Evolutionary conservation across 2,329 filamentous ascomycete genomes (phyloP), one percentile per base, ranked within the genome.

Genomic region (Juglanconis sp.): DNA sequence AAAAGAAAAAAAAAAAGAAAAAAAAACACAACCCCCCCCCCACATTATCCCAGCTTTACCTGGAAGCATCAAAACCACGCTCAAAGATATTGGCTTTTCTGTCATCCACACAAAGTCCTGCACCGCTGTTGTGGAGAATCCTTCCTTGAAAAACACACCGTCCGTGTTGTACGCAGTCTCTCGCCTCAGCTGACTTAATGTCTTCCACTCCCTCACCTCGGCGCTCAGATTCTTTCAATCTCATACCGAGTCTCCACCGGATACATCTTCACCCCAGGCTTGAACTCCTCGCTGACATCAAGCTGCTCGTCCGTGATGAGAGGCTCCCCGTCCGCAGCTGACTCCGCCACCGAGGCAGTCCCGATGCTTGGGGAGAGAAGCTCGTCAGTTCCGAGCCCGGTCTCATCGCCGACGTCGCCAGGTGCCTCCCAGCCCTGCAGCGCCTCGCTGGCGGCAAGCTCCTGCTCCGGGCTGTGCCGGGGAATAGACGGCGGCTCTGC

Each of bases 241-340:
- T 24, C 17, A 24, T 34, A 13, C 6, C 11, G n/a, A 52, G 49
- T 5, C 17, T 52, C 49, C 49, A 35, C 11, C 4, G 51, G 11
- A 15, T 47, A 35, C 1, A 32, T 44, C 31, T 15, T 30, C 24
- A 51, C 55, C 13, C 55, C 48, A 10, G 61, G 61, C 13, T 46
- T 61, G 51, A 63, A 63, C 15, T 61, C 61, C 38, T 61, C 61
- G 13, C 50, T 36, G 7, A 61, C 58, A 0, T 61, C 51, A 4
- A 63, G 54, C 40, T 63, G 61, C 54, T 56, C 58, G 35, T 61
- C 58, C 31, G 58, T 52, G 1, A 63, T 52, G 30, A 61, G 52
- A 2, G 58, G 58, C 40, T 63, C 46, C 24, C 8, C 58, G 5
- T 40, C 35, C 30, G 35, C 31, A 2, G 42, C 36, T 3, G 48